phyloP scores from a whole-genome alignment of 257 asterid genomes.

The Ajuga chamaepitys region DNA sequence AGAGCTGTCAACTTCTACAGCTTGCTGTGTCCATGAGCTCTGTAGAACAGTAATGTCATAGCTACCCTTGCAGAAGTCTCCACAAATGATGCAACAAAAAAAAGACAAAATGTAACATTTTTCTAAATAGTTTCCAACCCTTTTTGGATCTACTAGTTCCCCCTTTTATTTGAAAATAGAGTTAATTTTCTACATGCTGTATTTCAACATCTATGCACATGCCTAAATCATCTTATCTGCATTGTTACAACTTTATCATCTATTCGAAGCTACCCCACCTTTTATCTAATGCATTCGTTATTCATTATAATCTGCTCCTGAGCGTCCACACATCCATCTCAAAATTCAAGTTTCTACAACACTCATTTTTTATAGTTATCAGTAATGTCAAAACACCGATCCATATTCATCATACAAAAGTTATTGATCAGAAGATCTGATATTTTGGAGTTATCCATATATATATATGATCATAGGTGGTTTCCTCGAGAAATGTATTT shows the following conservation, averaged over 20 bases:
- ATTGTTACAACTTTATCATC: not conserved
- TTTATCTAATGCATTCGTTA: not conserved
- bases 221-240: not conserved
- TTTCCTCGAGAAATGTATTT: too few relatives aligned
- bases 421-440: too few relatives aligned
- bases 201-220: not conserved
- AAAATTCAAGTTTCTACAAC: not conserved
- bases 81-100: not conserved
- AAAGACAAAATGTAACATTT: not conserved
- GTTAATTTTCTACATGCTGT: too few relatives aligned
- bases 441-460: too few relatives aligned
- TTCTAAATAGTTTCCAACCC: too few relatives aligned
- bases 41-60: constrained; percentile 23
- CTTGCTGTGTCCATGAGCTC: constrained; percentile 86
- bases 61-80: not conserved
- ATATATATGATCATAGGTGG: too few relatives aligned
- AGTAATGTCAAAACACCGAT: too few relatives aligned
- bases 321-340: not conserved
- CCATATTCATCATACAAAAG: too few relatives aligned
- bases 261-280: not conserved
- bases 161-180: too few relatives aligned
- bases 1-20: constrained; percentile 55
- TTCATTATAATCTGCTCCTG: not conserved
- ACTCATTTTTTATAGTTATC: not conserved
- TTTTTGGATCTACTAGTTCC: too few relatives aligned